Conservation (phyloP, 1,139 yeast genomes). For the Yamadazyma trypodendri region DNA sequence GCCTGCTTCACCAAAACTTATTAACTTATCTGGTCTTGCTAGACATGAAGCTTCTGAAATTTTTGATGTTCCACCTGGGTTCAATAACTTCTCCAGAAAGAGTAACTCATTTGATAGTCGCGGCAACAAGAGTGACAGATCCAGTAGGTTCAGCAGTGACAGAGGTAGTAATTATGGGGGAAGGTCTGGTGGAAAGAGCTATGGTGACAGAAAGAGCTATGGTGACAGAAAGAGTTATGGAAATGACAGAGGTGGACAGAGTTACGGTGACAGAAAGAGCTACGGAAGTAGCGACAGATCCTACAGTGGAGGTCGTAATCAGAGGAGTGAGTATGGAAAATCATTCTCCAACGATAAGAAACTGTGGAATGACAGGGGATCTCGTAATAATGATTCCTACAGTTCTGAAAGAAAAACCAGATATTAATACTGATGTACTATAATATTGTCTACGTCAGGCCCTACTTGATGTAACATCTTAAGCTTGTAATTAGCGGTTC, state of each 20-base stretch:
- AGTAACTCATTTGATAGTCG: conserved; percentile 5
- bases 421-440: not conserved
- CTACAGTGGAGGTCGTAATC: not conserved
- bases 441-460: not conserved
- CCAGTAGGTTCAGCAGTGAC: conserved; percentile 1
- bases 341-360: conserved; percentile 1
- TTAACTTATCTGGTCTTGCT: conserved; percentile 8
- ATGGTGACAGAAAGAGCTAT: not conserved
- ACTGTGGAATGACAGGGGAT: not conserved
- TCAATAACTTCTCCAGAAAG: conserved; percentile 5
- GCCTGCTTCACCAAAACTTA: conserved; percentile 1
- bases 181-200: conserved; percentile 1
- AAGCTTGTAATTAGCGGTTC: conserved; percentile 4
- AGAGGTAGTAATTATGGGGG: conserved; percentile 2
- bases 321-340: not conserved
- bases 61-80: conserved; percentile 22
- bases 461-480: not conserved
- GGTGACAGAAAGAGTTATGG: not conserved
- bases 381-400: not conserved
- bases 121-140: conserved; percentile 3
- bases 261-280: conserved; percentile 1
- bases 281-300: conserved; percentile 1
- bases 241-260: not conserved
- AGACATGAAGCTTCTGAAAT: conserved; percentile 19
- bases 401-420: too few species aligned